These are phyloP conservation scores for Jatropha podagrica DNA, from an alignment of 441 rosid species.

Conservation along the genomic window DNA sequence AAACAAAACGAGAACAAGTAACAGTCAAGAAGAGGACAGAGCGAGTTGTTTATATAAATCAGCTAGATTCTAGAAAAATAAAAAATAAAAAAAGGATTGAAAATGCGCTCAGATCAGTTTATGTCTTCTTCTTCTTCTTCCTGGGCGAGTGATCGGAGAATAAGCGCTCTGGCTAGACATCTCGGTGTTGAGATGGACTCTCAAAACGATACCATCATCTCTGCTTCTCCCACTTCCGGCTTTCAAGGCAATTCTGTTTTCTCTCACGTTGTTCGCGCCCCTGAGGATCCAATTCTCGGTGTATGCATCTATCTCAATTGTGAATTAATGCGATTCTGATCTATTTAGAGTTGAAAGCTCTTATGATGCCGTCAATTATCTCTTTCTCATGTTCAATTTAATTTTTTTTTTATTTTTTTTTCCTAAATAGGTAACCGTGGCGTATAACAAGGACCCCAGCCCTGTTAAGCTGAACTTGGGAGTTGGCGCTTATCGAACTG, in stretches of 20 bases:
- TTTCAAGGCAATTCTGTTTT: conserved; percentile 58
- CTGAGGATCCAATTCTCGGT: conserved; percentile 97
- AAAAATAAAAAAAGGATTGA: too few relatives aligned
- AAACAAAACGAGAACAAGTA: too few relatives aligned
- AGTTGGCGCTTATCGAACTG: conserved; percentile 96
- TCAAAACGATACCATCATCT: conserved; percentile 26
- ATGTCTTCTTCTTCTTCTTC: too few relatives aligned
- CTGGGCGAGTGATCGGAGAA: conserved; percentile 54
- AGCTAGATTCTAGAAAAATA: too few relatives aligned
- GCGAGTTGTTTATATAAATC: too few relatives aligned
- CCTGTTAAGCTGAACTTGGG: conserved; percentile 92
- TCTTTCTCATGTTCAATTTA: background rate
- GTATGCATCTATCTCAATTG: conserved; percentile 32
- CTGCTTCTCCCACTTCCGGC: conserved; percentile 56
- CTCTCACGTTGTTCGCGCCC: conserved; percentile 81
- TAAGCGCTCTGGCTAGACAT: conserved; percentile 59
- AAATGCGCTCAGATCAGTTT: too few relatives aligned
- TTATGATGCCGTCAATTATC: background rate
- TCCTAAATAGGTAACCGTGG: conserved; percentile 64
- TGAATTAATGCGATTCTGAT: background rate
- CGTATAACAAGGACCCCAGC: conserved; percentile 91
- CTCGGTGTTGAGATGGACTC: conserved; percentile 34
- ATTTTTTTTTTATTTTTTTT: background rate
- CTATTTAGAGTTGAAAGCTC: background rate
- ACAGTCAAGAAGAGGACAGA: too few relatives aligned